Base-by-base conservation (phyloP, 345 rosid species). In the Kernera saxatilis region DNA sequence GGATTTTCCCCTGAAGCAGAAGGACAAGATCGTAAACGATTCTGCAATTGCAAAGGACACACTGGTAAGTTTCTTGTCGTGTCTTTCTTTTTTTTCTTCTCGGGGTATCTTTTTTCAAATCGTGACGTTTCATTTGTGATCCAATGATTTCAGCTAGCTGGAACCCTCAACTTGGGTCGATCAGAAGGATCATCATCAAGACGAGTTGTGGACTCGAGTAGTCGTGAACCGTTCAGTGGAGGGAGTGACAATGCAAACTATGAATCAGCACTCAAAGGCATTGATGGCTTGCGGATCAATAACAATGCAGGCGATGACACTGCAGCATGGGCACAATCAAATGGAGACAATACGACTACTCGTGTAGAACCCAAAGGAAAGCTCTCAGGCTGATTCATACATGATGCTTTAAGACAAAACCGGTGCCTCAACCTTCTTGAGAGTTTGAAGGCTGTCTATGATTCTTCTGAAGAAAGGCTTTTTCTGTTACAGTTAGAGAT, bases 181-280 rank as follows among this genome's bases (percentile, higher is more conserved):
- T 77, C 80, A 65, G 80, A 71, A 23, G 84, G 88, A 59, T 91
- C 92, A 67, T 82, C 95, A n/a, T 78, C 87, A 33, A 89, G 88
- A 78, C 83, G 88, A 64, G 84, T 84, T 45, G 84, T 83, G 64
- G 75, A 76, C 58, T 56, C 81, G 0, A 71, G 86, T 65, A 81
- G 92, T 55, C 91, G 87, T 6, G 89, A 86, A 66, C 85, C 85
- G 8, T 78, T 82, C 72, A 76, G 58, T 40, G 62, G 32, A 13
- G 93, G 92, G 44, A 82, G 83, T 49, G 77, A 71, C 44, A 58
- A 33, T 64, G 57, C 72, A 39, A 83, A 74, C 55, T 84, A 77
- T 29, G 96, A 90, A 45, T 56, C 84, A 4, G 73, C 91, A 58
- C 82, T 90, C 1, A 88, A 76, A 76, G 93, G 87, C 73, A 79